Base-by-base conservation (phyloP, 2,329 filamentous ascomycete genomes). In the Aspergillus sp. region DNA sequence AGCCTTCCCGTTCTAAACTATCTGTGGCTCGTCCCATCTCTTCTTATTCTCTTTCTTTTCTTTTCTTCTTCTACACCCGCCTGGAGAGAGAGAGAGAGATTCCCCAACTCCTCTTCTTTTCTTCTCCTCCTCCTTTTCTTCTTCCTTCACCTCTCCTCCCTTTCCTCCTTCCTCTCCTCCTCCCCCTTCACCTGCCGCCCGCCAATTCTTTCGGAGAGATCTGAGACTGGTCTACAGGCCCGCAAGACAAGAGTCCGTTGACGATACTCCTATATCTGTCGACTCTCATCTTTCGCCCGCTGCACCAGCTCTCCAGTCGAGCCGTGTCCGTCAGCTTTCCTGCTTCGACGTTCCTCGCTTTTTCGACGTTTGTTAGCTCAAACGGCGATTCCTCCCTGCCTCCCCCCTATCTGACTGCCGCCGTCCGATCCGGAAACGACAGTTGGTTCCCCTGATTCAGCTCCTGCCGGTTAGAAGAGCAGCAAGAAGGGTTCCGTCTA, bases 51-150 rank as follows among this genome's bases (percentile, higher is more conserved):
- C 64, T 65, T 65, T 63, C 63, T 67, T 71, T 68, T 66, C 67
- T 69, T 73, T 74, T 72, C 68, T 67, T 68, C 68, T 70, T 64
- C 70, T 73, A 75, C 73, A 77, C 70, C 73, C 72, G 73, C 69
- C 73, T 77, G 74, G 73, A 77, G 74, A 75, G 74, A 75, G 74
- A 75, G 74, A 76, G 69, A 63, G 67, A 69, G 69, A 67, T 68
- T 71, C 74, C 72, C 65, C 71, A 68, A 69, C 46, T 55, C 29
- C 42, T 55, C 42, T 29, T 54, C 68, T 70, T 69, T 72, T 72
- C 71, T 65, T 69, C 69, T 67, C 63, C 65, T 65, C 60, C 60
- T 64, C 62, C 66, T 72, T 66, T 60, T 65, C 64, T 66, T 68
- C 64, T 67, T 71, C 71, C 67, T 66, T 70, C 71, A 67, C 67